Conservation (phyloP, 1,284 basidiomycete species). For the Tilletia walkeri region DNA sequence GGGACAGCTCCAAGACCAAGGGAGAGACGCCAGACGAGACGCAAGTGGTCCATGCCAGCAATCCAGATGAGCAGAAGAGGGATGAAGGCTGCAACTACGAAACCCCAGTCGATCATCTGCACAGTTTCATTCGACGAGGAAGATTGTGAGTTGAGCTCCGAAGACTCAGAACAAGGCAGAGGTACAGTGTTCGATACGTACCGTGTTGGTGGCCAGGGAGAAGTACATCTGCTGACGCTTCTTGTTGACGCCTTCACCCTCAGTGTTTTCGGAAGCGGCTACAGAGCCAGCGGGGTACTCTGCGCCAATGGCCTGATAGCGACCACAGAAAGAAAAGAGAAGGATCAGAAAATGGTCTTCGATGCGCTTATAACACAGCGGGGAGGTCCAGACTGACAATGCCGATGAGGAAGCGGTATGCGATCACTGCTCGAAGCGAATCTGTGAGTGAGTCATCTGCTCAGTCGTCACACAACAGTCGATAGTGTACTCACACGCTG, state of each 20-base stretch:
- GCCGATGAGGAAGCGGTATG: slow-evolving; percentile 63
- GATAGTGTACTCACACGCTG: slow-evolving; percentile 64
- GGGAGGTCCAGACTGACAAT: slow-evolving; percentile 26
- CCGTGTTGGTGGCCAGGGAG: slow-evolving; percentile 73
- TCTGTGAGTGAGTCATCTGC: too few species aligned
- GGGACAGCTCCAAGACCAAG: slow-evolving; percentile 84
- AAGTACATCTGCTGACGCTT: slow-evolving; percentile 81
- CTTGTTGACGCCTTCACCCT: slow-evolving; percentile 69
- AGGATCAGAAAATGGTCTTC: background rate
- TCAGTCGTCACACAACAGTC: too few species aligned
- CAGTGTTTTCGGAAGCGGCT: slow-evolving; percentile 83
- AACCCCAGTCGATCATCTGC: slow-evolving; percentile 81
- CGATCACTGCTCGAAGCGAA: slow-evolving; percentile 41
- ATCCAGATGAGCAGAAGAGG: slow-evolving; percentile 63
- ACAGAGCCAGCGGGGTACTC: slow-evolving; percentile 89
- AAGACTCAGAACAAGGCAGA: slow-evolving; percentile 23
- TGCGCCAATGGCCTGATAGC: slow-evolving; percentile 65
- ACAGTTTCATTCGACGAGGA: background rate
- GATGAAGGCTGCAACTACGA: slow-evolving; percentile 77
- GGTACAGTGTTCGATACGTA: slow-evolving; percentile 54
- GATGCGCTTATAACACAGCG: background rate
- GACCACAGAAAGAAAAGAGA: too few species aligned
- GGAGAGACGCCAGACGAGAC: slow-evolving; percentile 66
- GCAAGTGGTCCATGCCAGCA: slow-evolving; percentile 62
- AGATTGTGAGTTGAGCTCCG: slow-evolving; percentile 56